Evolutionary conservation across 441 rosid genomes (phyloP), one percentile per base, ranked within the genome.

Genomic region (Metrosideros polymorpha): DNA sequence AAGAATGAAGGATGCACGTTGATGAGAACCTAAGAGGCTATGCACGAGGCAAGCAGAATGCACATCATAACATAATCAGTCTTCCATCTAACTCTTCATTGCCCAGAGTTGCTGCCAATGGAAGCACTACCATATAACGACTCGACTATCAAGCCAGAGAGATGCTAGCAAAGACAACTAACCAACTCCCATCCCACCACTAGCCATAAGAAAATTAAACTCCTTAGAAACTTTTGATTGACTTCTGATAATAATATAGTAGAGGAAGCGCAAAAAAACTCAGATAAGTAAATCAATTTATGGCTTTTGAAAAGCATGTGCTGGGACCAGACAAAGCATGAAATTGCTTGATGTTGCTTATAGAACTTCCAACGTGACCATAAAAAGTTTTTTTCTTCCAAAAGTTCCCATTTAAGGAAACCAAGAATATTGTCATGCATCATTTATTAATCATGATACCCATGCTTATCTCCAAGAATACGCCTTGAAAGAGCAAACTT

Each of bases 401-500:
- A 13, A 59, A n/a, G 32, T 66, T 66, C 77, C 75, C 77, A 9
- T 66, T 35, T 9, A 35, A 35, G 77, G 9, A 50, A 19, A 66
- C 45, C 27, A 12, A 56, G 61, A 27, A 56, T 27, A 32, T 19
- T 4, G 43, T 19, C 6, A 5, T 66, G 77, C 45, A 66, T 66
- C 1, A 4, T 35, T 66, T 66, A 18, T 66, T 35, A 66, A 63
- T 63, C 79, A 39, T 17, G 5, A 24, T 12, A 54, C 57, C 6
- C 79, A 22, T 27, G 61, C 30, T 12, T n/a, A 27, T 27, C 30
- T 6, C 61, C 61, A 71, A 71, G 79, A 71, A 71, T 22, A 71
- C 47, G 1, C 39, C n/a, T 35, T 71, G 79, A 71, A 71, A 71
- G n/a, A 83, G 42, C 86, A 84, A 84, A 85, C 88, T 89, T 82